phyloP scores from a whole-genome alignment of 371 early-diverging fungal genomes.

The Amoeboaphelidium protococcarum region DNA sequence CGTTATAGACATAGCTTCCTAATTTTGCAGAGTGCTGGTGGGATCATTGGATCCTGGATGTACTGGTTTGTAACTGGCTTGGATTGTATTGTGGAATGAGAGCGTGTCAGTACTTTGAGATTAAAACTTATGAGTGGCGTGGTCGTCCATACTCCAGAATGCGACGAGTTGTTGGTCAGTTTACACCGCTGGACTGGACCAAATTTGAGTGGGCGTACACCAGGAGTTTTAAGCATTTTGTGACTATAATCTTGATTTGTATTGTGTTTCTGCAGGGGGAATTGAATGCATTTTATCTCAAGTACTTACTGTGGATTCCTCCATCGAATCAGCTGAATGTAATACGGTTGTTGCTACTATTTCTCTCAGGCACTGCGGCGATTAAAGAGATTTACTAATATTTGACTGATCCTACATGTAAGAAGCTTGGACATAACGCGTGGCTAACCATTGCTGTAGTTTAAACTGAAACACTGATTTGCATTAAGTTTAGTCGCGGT shows the following conservation, averaged over 20 bases:
- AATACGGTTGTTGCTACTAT: conserved; percentile 42
- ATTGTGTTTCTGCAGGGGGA: conserved; percentile 43
- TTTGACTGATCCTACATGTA: conserved; percentile 34
- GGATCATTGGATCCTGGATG: conserved; percentile 96
- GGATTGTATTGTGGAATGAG: conserved; percentile 84
- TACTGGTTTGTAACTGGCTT: conserved; percentile 72
- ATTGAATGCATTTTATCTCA: conserved; percentile 78
- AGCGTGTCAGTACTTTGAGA: conserved; percentile 75
- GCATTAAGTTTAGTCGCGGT: conserved; percentile 57
- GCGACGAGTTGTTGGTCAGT: conserved; percentile 63
- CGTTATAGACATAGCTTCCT: conserved; percentile 74
- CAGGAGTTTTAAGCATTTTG: conserved; percentile 42
- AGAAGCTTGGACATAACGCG: conserved; percentile 40
- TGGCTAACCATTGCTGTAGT: conserved; percentile 70
- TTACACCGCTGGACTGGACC: conserved; percentile 82
- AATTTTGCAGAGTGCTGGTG: conserved; percentile 98
- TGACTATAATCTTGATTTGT: conserved; percentile 30
- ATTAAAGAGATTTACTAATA: conserved; percentile 73
- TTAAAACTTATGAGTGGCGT: conserved; percentile 85
- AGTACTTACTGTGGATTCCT: conserved; percentile 77
- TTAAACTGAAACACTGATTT: conserved; percentile 60
- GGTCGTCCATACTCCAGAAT: conserved; percentile 58
- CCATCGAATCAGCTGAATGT: conserved; percentile 59
- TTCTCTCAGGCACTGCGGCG: conserved; percentile 60
- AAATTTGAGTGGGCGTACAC: conserved; percentile 64